These are phyloP conservation scores for Asterionellopsis glacialis DNA, from an alignment of 108 stramenopile species.

Conservation along the genomic window DNA sequence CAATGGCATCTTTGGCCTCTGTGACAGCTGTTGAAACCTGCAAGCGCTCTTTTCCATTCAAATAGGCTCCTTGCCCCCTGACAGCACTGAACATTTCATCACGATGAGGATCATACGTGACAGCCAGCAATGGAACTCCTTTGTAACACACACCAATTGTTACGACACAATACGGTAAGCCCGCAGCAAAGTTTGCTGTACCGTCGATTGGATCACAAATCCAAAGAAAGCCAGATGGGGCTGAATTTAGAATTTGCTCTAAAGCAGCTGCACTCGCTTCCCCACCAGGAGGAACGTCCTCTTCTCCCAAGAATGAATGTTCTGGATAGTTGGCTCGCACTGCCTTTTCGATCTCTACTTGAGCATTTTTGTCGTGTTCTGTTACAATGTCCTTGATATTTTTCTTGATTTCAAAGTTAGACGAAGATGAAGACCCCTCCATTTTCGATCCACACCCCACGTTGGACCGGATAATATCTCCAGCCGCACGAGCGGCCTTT, in stretches of 20 bases:
- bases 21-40: conserved; percentile 20
- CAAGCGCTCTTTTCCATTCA: conserved; percentile 51
- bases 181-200: conserved; percentile 32
- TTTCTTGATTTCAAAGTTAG: conserved; percentile 3
- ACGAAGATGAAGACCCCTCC: not conserved
- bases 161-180: conserved; percentile 57
- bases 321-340: conserved; percentile 41
- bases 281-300: conserved; percentile 47
- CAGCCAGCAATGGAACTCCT: conserved; percentile 61
- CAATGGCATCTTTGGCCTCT: conserved; percentile 27
- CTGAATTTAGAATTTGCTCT: conserved; percentile 19
- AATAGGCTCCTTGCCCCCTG: conserved; percentile 56
- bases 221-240: conserved; percentile 44
- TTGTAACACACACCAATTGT: conserved; percentile 35
- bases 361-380: conserved; percentile 11
- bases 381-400: conserved; percentile 19
- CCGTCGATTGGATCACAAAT: conserved; percentile 64
- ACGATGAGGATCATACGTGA: conserved; percentile 73
- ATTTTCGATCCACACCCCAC: conserved; percentile 3
- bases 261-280: conserved; percentile 48
- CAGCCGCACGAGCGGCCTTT: conserved; percentile 11
- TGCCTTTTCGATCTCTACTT: conserved; percentile 42
- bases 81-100: conserved; percentile 71
- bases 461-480: conserved; percentile 5
- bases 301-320: conserved; percentile 73